Evolutionary conservation across 2,329 filamentous ascomycete genomes (phyloP).

Genomic region (Aciculosporium take): DNA sequence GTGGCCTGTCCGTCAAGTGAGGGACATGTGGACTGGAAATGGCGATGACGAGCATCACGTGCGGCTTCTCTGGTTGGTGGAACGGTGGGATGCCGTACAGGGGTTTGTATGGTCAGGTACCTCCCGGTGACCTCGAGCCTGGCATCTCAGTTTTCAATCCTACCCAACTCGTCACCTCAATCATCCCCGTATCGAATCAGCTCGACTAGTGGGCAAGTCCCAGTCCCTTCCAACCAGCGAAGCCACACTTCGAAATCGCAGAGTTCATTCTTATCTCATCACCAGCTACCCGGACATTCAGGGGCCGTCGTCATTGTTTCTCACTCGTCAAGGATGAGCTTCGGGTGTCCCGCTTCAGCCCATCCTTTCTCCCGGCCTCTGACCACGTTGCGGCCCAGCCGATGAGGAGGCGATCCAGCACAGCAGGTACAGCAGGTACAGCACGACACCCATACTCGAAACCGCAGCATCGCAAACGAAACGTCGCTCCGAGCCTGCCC

Average conservation of each 20-base stretch:
- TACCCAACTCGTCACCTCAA: not conserved
- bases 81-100: not conserved
- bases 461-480: not conserved
- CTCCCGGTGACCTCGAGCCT: not conserved
- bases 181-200: not conserved
- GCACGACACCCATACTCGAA: not conserved
- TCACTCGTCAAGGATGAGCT: no score
- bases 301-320: not conserved
- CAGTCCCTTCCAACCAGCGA: no score
- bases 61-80: not conserved
- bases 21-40: not conserved
- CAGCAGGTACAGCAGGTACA: not conserved
- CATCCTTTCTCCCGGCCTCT: not conserved
- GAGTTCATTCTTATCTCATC: not conserved
- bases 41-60: constrained; percentile 5
- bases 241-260: no score
- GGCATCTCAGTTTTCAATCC: not conserved
- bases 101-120: no score
- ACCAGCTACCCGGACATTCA: not conserved
- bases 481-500: not conserved
- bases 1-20: not conserved
- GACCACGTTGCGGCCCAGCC: not conserved
- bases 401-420: not conserved
- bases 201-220: not conserved
- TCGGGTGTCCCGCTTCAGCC: no score